Evolutionary conservation across 169 alveolate species (phyloP).

Genomic region (Theileria annulata): DNA sequence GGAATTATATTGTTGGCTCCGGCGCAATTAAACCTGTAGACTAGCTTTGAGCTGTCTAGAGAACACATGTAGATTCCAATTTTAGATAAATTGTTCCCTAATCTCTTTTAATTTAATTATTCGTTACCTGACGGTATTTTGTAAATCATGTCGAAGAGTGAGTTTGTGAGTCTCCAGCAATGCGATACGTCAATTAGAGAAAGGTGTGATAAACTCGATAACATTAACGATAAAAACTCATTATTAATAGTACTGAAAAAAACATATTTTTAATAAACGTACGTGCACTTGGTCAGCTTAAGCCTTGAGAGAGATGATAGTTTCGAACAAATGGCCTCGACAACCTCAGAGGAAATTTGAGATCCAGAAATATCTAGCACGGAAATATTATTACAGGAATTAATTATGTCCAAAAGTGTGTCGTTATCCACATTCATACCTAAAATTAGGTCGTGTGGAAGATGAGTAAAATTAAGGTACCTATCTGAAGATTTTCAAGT

Average conservation of each 20-base stretch:
- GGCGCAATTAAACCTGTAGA: constrained; percentile 17
- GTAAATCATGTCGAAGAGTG: constrained; percentile 16
- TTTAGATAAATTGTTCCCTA: constrained; percentile 9
- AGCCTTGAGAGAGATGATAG: constrained; percentile 33
- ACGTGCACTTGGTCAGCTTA: constrained; percentile 54
- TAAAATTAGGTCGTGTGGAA: neutral
- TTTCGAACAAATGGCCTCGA: constrained; percentile 23
- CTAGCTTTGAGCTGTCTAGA: constrained; percentile 21
- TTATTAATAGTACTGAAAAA: constrained; percentile 29
- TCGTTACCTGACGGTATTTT: constrained; percentile 27
- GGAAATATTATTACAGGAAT: constrained; percentile 26
- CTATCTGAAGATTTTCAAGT: constrained; percentile 37
- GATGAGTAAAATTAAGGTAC: neutral
- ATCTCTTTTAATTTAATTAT: neutral
- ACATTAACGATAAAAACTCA: constrained; percentile 12
- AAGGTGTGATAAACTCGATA: constrained; percentile 28
- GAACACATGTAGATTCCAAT: constrained; percentile 59
- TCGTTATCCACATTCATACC: constrained; percentile 12
- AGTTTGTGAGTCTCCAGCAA: constrained; percentile 63
- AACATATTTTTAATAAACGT: neutral
- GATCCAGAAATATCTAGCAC: constrained; percentile 58
- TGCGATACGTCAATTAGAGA: constrained; percentile 62
- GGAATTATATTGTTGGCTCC: constrained; percentile 13
- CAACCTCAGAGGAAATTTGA: constrained; percentile 16
- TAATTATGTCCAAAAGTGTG: constrained; percentile 13